Base-by-base conservation (phyloP, 2,329 filamentous ascomycete genomes). In the Ophiostoma quercus region DNA sequence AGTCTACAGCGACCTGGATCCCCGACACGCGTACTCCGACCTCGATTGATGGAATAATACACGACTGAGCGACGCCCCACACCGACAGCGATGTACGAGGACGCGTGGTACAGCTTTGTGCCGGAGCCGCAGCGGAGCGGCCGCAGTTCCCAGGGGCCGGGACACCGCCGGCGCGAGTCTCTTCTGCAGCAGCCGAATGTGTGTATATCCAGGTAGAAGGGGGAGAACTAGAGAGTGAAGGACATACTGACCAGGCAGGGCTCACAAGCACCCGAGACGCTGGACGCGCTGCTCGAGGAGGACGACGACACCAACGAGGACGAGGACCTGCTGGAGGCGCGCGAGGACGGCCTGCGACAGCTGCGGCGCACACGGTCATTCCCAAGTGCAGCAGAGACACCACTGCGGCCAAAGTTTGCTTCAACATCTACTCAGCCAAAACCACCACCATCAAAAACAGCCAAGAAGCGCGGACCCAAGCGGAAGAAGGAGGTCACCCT, bases 61-160 rank as follows among this genome's bases (percentile, higher is more conserved):
- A 62, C 34, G 34, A 34, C 6, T 16, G 54, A 7, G 12, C 57
- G 12, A 34, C 22, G 7, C 25, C 25, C 7, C 6, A 11, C 11
- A 16, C 32, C 62, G 62, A 65, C 34, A 39, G 54, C 47, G 16
- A 93, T 92, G 90, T 92, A 92, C 78, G 91, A 94, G 79, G 91
- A 94, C 79, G 88, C 90, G 39, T 94, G 91, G 91, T 92, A 94
- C 80, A 92, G 85, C 77, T 89, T 92, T 76, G 87, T 91, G 73
- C 86, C 90, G 34, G 87, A 90, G 69, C 79, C 85, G 69, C 80
- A 84, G 71, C 80, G 84, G 73, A 85, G 83, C 74, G 81, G 81
- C 71, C 79, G 80, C n/a, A 69, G 65, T 66, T 75, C 81, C 32
- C 80, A 82, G 57, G 76, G 75, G 41, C 80, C 82, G 63, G 84